Conservation (phyloP, 169 alveolate genomes). For the Babesia ovis region DNA sequence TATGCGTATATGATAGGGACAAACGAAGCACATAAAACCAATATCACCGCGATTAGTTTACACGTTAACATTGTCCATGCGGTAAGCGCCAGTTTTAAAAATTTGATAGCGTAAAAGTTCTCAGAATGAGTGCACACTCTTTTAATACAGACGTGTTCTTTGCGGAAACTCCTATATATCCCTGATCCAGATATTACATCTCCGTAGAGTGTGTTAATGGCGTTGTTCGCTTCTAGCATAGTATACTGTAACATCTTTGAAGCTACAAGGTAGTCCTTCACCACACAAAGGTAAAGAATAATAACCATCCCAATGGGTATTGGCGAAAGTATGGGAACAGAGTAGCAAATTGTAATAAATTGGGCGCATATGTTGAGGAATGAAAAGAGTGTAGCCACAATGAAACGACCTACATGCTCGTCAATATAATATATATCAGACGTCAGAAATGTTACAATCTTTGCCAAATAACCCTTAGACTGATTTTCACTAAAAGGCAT, state of each 20-base stretch:
- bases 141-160: slow-evolving; percentile 42
- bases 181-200: slow-evolving; percentile 52
- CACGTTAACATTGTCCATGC: slow-evolving; percentile 45
- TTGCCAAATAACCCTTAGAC: slow-evolving; percentile 16
- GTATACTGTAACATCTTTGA: slow-evolving; percentile 40
- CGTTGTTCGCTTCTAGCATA: slow-evolving; percentile 25
- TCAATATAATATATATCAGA: slow-evolving; percentile 58
- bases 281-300: slow-evolving; percentile 8
- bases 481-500: slow-evolving; percentile 19
- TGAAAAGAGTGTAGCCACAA: slow-evolving; percentile 17
- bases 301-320: slow-evolving; percentile 3
- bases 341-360: slow-evolving; percentile 49
- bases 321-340: slow-evolving; percentile 36
- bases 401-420: slow-evolving; percentile 36
- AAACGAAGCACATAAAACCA: slow-evolving; percentile 10
- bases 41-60: not conserved
- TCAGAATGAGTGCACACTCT: slow-evolving; percentile 25
- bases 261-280: slow-evolving; percentile 17
- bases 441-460: slow-evolving; percentile 33
- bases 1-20: not conserved
- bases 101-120: slow-evolving; percentile 14
- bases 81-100: slow-evolving; percentile 20
- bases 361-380: slow-evolving; percentile 29
- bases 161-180: slow-evolving; percentile 43
- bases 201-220: slow-evolving; percentile 47